A percentile compares a stretch with the other conserved stretches of the same genome.
Conservation (phyloP, 495 filamentous ascomycete species). For the Chaetomium tenue region DNA sequence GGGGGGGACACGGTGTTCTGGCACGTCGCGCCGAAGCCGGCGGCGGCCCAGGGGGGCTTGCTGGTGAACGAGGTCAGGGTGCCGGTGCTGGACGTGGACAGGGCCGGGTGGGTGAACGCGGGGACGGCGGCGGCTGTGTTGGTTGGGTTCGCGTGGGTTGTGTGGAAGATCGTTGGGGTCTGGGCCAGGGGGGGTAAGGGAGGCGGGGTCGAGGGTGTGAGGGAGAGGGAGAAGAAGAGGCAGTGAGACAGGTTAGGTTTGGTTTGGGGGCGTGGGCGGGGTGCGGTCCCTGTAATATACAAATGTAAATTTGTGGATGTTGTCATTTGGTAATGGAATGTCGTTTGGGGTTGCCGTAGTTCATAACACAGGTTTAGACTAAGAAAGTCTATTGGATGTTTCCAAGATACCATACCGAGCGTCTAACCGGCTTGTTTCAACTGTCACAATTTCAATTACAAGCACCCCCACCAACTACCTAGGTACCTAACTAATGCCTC, state of each 20-base stretch:
- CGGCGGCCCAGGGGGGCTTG: constrained; percentile 23
- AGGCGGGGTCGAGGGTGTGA: constrained; percentile 19
- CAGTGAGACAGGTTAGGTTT: neutral
- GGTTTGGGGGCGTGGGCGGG: neutral
- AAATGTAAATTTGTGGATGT: neutral
- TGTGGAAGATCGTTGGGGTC: constrained; percentile 60
- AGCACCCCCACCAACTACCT: too few species aligned
- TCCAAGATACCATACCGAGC: too few species aligned
- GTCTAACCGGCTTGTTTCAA: too few species aligned
- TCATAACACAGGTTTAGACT: neutral
- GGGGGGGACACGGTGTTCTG: constrained; percentile 79
- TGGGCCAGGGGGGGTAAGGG: constrained; percentile 33
- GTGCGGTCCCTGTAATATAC: neutral
- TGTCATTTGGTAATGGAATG: constrained; percentile 1
- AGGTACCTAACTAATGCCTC: too few species aligned
- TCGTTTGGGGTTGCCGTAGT: neutral
- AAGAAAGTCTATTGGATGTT: neutral
- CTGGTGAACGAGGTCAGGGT: constrained; percentile 64
- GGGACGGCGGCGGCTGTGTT: constrained; percentile 69
- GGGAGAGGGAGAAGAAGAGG: constrained; percentile 39
- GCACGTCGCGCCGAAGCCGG: constrained; percentile 64
- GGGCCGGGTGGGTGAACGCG: constrained; percentile 59
- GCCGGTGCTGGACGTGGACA: constrained; percentile 69
- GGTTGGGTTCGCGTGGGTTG: constrained; percentile 72
- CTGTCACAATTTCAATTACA: too few species aligned